phyloP scores from a whole-genome alignment of 371 early-diverging fungal species.

The Actinomucor elegans region DNA sequence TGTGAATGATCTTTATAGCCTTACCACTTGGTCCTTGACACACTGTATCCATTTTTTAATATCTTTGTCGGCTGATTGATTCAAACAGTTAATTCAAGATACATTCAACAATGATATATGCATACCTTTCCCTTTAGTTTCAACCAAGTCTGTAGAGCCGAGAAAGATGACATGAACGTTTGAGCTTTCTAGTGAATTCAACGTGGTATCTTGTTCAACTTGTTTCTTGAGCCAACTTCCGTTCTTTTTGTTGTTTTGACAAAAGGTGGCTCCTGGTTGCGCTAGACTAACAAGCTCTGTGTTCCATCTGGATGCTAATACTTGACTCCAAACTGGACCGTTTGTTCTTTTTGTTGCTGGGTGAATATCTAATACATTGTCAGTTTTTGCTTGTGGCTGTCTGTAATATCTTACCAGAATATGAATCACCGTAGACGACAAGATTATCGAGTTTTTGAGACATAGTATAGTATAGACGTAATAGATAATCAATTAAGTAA shows the following conservation, averaged over 20 bases:
- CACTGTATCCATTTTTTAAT: slow-evolving; percentile 23
- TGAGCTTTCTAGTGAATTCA: slow-evolving; percentile 1
- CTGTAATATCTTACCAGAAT: slow-evolving; percentile 20
- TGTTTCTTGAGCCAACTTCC: slow-evolving; percentile 19
- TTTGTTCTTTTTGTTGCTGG: slow-evolving; percentile 26
- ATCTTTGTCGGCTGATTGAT: background rate
- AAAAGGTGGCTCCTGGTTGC: slow-evolving; percentile 25
- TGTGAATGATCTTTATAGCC: too few relatives aligned
- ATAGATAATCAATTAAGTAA: background rate
- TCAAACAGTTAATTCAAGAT: too few relatives aligned
- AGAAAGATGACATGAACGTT: slow-evolving; percentile 35
- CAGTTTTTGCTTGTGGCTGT: too few relatives aligned
- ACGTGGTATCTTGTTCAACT: background rate
- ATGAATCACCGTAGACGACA: slow-evolving; percentile 33
- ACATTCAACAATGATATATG: too few relatives aligned
- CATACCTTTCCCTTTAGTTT: slow-evolving; percentile 15
- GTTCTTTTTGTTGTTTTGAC: slow-evolving; percentile 9
- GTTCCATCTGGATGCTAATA: slow-evolving; percentile 30
- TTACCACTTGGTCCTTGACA: slow-evolving; percentile 35
- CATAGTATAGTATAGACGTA: background rate
- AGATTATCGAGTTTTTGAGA: slow-evolving; percentile 4
- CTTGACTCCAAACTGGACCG: slow-evolving; percentile 45
- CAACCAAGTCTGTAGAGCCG: slow-evolving; percentile 35
- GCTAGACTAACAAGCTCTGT: slow-evolving; percentile 30
- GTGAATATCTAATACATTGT: slow-evolving; percentile 8